Evolutionary conservation across 768 basidiomycete species (phyloP).

Genomic region (Collybiopsis luxurians): DNA sequence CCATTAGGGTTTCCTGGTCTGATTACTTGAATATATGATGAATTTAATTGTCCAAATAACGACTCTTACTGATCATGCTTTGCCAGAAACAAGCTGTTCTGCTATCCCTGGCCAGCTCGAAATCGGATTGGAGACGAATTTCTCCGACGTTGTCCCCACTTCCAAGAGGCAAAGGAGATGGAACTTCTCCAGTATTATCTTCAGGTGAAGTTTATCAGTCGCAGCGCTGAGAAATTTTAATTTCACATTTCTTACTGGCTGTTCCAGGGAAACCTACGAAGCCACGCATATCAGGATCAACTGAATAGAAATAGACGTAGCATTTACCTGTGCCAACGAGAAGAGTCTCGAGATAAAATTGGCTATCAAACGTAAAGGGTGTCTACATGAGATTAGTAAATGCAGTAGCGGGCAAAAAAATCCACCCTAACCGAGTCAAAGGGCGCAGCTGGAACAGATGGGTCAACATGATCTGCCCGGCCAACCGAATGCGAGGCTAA

Average conservation of each 20-base stretch:
- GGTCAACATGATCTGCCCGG: slow-evolving; percentile 17
- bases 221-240: too few relatives aligned
- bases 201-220: too few relatives aligned
- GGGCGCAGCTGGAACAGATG: slow-evolving; percentile 14
- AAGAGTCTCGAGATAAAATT: slow-evolving; percentile 24
- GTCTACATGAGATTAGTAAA: slow-evolving; percentile 29
- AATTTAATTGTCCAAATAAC: too few relatives aligned
- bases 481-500: slow-evolving; percentile 26
- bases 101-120: slow-evolving; percentile 20
- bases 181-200: slow-evolving; percentile 20
- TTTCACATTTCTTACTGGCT: not conserved
- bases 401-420: slow-evolving; percentile 6
- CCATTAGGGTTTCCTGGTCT: slow-evolving; percentile 9
- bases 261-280: slow-evolving; percentile 21
- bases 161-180: slow-evolving; percentile 14
- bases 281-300: too few relatives aligned
- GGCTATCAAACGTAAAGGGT: slow-evolving; percentile 27
- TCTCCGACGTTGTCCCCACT: slow-evolving; percentile 17
- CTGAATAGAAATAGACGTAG: too few relatives aligned
- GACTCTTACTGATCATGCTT: slow-evolving; percentile 25
- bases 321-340: slow-evolving; percentile 17
- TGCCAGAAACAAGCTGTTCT: slow-evolving; percentile 42
- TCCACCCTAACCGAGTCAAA: slow-evolving; percentile 12
- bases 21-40: too few relatives aligned
- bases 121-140: slow-evolving; percentile 29